A percentile compares a stretch with the other conserved stretches of the same genome.
These are phyloP conservation scores for Mycotypha africana DNA, from an alignment of 371 early-diverging fungal genomes.

Conservation along the genomic window DNA sequence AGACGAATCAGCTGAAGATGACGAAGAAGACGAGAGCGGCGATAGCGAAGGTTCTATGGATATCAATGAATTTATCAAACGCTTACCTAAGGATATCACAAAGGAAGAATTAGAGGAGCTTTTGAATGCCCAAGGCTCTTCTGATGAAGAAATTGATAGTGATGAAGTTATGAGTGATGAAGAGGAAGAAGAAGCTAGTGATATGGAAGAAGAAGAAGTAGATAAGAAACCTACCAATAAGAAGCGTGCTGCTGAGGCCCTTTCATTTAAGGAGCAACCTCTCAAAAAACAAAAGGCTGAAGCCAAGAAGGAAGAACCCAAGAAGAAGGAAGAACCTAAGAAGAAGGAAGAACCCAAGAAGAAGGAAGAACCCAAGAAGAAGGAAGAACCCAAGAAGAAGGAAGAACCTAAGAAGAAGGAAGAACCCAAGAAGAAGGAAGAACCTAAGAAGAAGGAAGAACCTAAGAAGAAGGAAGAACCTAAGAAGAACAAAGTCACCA, in stretches of 20 bases:
- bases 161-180: constrained; percentile 18
- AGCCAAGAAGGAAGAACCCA: constrained; percentile 30
- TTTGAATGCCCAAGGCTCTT: constrained; percentile 20
- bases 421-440: constrained; percentile 33
- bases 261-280: constrained; percentile 20
- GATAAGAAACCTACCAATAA: constrained; percentile 26
- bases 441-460: constrained; percentile 33
- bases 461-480: constrained; percentile 29
- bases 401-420: constrained; percentile 39
- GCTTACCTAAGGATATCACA: constrained; percentile 5
- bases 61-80: constrained; percentile 31
- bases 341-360: constrained; percentile 44
- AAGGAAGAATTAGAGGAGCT: constrained; percentile 6
- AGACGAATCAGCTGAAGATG: constrained; percentile 24
- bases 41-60: no score
- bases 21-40: constrained; percentile 36
- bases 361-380: constrained; percentile 27
- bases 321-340: constrained; percentile 26
- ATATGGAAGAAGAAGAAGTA: constrained; percentile 22
- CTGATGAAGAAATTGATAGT: constrained; percentile 36
- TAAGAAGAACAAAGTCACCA: constrained; percentile 31
- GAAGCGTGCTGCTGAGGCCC: constrained; percentile 26
- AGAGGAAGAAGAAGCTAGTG: constrained; percentile 7
- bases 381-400: constrained; percentile 27
- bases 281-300: constrained; percentile 33